Evolutionary conservation across 2,329 filamentous ascomycete genomes (phyloP).

Genomic region (Fusarium lyarnte): DNA sequence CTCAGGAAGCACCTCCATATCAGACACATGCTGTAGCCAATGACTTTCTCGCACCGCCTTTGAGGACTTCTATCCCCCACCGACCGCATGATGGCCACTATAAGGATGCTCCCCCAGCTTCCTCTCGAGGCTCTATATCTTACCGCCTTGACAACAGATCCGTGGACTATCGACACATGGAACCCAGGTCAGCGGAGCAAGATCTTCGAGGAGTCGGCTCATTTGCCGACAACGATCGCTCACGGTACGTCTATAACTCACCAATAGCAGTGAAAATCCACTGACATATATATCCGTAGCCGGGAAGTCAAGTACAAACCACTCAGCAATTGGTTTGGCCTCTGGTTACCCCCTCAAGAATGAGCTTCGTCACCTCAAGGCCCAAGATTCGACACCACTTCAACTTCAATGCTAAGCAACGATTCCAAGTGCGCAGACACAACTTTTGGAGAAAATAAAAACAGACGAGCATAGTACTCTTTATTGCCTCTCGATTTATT

Average conservation of each 20-base stretch:
- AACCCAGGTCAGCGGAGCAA: slow-evolving; percentile 26
- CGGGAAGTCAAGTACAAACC: slow-evolving; percentile 43
- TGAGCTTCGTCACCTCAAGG: background rate
- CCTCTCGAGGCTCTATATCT: slow-evolving; percentile 22
- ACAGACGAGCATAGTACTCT: background rate
- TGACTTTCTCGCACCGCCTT: slow-evolving; percentile 29
- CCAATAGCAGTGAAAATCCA: background rate
- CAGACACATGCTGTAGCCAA: slow-evolving; percentile 15
- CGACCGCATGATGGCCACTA: background rate
- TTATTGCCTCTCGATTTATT: background rate
- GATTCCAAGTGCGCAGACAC: background rate
- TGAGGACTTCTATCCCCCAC: slow-evolving; percentile 13
- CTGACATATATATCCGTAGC: slow-evolving; percentile 16
- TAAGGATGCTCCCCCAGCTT: background rate
- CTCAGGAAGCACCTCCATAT: slow-evolving; percentile 17
- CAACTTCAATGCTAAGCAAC: background rate
- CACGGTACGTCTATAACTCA: slow-evolving; percentile 10
- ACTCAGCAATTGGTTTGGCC: slow-evolving; percentile 42
- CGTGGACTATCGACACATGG: slow-evolving; percentile 22
- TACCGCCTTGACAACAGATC: slow-evolving; percentile 20
- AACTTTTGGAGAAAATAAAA: background rate
- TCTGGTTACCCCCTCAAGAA: slow-evolving; percentile 40
- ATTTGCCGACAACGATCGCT: slow-evolving; percentile 34
- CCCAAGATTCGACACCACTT: background rate
- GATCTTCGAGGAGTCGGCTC: slow-evolving; percentile 39